Evolutionary conservation across 306 rosid genomes (phyloP).

Genomic region (Quillaja saponaria): DNA sequence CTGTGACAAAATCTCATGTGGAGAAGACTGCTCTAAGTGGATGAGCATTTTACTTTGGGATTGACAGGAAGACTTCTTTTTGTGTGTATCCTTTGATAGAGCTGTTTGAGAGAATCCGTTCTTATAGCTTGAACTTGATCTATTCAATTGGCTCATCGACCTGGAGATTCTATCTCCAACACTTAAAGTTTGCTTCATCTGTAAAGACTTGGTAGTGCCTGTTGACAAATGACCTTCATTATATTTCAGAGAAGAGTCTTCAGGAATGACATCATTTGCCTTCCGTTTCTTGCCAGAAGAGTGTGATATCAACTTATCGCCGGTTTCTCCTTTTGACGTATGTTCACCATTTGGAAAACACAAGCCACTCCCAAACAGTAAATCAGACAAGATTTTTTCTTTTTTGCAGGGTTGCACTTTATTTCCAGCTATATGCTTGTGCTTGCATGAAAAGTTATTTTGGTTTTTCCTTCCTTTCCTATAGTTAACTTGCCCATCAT

Average conservation of each 20-base stretch:
- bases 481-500: background rate
- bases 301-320: slow-evolving; percentile 5
- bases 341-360: slow-evolving; percentile 25
- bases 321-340: slow-evolving; percentile 33
- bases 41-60: slow-evolving; percentile 22
- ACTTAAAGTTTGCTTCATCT: slow-evolving; percentile 33
- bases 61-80: slow-evolving; percentile 14
- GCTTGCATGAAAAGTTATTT: slow-evolving; percentile 30
- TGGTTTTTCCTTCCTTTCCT: slow-evolving; percentile 27
- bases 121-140: slow-evolving; percentile 39
- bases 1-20: slow-evolving; percentile 46
- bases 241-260: slow-evolving; percentile 21
- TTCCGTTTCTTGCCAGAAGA: slow-evolving; percentile 44
- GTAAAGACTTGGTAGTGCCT: slow-evolving; percentile 11
- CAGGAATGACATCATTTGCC: slow-evolving; percentile 27
- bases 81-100: slow-evolving; percentile 4
- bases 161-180: slow-evolving; percentile 56
- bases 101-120: slow-evolving; percentile 28
- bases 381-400: slow-evolving; percentile 43
- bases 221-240: background rate
- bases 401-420: slow-evolving; percentile 26
- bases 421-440: slow-evolving; percentile 29
- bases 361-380: slow-evolving; percentile 39
- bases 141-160: slow-evolving; percentile 50
- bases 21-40: slow-evolving; percentile 33